Evolutionary conservation across 2,329 filamentous ascomycete genomes (phyloP), one percentile per base, ranked within the genome.

Genomic region (Pestalotiopsis sp.): DNA sequence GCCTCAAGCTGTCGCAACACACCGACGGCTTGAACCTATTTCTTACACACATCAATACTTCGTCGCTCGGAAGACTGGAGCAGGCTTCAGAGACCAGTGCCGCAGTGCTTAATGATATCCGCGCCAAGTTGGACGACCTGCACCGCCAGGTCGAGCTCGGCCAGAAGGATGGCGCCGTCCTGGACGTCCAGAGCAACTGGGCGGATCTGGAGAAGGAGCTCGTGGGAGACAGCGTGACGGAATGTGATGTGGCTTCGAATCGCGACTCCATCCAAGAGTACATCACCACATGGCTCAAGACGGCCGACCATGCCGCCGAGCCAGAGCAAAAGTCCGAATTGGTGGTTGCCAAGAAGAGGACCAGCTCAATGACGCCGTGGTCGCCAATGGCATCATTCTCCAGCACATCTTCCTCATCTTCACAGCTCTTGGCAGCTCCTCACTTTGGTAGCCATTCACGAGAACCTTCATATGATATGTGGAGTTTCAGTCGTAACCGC

Each of bases 71-170:
- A 3, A 65, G 62, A 52, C 39, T 65, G 38, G 62, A 65, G 62
- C 62, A 65, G 62, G 62, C 62, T 39, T 65, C 62, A 27, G 62
- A 65, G 11, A 49, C 62, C n/a, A 65, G 62, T 38, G 45, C 36
- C 62, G 45, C 17, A 12, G 45, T 65, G 23, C 62, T 65, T 45
- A 52, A 52, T 31, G 62, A 65, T 52, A 65, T 65, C 38, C 23
- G 39, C 23, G 39, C 62, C 13, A 65, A 41, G 62, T 38, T 65
- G n/a, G 62, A 65, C 14, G 38, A 65, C 23, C 23, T 65, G 31
- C 62, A 39, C 38, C 62, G 39, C 20, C 38, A 65, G 36, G 62
- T 65, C n/a, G 38, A 65, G 62, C n/a, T 52, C 2, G 62, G 62
- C 39, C 62, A 45, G 20, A 65, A 65, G 36, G 62, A 65, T 45